Evolutionary conservation across 305 asterid species (phyloP), one percentile per base, ranked within the genome.

Genomic region (Withania somnifera): DNA sequence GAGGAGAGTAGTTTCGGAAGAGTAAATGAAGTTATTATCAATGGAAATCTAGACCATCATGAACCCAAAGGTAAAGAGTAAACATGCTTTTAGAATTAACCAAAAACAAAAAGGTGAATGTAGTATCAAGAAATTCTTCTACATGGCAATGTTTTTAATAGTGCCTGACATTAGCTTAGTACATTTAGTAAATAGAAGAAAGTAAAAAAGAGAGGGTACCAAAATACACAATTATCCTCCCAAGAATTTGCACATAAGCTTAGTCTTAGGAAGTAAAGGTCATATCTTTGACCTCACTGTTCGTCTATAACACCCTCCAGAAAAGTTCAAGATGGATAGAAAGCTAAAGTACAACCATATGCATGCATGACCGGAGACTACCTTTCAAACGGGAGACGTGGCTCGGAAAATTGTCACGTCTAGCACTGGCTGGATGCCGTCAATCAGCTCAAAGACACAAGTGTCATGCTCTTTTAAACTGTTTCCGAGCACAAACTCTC

Each of bases 361-460:
- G 13, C 56, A 4, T 2, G 56, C 56, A 69, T 40, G 22, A 13
- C 42, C 36, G 36, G 56, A 40, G 20, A 42, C 22, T 22, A 14
- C 40, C 56, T 40, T 69, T 69, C 38, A 20, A 22, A 42, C 38
- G 9, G 8, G 57, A 71, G 78, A 22, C n/a, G 0, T 15, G 50
- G 57, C 57, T 11, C 78, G 57, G 57, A 71, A 22, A 71, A 71
- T 71, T 13, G 38, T 42, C 36, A 71, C 38, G 7, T 71, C 13
- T 42, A 71, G 36, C 22, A 22, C 6, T 42, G 36, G 78, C 57
- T 22, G 57, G 2, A 45, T 11, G 20, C 22, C 78, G 0, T 71
- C 57, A 15, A 71, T 40, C 13, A 69, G 78, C 78, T 69, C 78
- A 40, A 69, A 71, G 57, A 71, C 57, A 71, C 78, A 71, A 71